Evolutionary conservation across 441 rosid genomes (phyloP).

Genomic region (Francoa sonchifolia): DNA sequence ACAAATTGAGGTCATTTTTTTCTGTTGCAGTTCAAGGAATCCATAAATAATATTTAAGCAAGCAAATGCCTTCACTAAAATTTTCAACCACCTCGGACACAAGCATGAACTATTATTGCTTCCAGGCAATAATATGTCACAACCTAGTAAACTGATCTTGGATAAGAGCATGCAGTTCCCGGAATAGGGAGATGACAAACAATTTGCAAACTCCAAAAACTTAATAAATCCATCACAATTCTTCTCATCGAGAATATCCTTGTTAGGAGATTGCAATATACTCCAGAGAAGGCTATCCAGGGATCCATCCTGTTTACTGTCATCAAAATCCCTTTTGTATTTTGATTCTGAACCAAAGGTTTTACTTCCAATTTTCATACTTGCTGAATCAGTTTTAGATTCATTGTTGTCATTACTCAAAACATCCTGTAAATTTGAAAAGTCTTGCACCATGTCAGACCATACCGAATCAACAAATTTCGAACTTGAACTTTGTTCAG

Average conservation of each 20-base stretch:
- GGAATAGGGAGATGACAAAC: constrained; percentile 41
- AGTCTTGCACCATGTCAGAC: constrained; percentile 45
- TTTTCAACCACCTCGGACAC: constrained; percentile 74
- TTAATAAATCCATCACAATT: constrained; percentile 46
- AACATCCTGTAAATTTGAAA: constrained; percentile 24
- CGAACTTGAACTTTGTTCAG: constrained; percentile 16
- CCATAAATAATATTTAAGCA: constrained; percentile 48
- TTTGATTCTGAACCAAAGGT: constrained; percentile 15
- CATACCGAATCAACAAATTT: constrained; percentile 44
- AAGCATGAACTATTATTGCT: constrained; percentile 23
- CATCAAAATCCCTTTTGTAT: constrained; percentile 18
- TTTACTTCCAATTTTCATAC: constrained; percentile 14
- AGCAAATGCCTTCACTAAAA: constrained; percentile 51
- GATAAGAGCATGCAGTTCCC: constrained; percentile 39
- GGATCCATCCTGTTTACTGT: constrained; percentile 18
- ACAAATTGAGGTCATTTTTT: constrained; percentile 20
- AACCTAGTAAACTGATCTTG: constrained; percentile 10
- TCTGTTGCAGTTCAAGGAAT: constrained; percentile 27
- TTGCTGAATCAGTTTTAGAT: not conserved
- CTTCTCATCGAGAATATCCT: constrained; percentile 34
- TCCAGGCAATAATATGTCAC: constrained; percentile 6
- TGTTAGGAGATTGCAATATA: constrained; percentile 30
- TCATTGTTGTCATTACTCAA: constrained; percentile 7
- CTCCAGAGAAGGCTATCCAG: constrained; percentile 33
- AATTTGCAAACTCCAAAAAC: constrained; percentile 49